Evolutionary conservation across 169 alveolate species (phyloP), one percentile per base, ranked within the genome.

Genomic region (Amoebophrya sp.): DNA sequence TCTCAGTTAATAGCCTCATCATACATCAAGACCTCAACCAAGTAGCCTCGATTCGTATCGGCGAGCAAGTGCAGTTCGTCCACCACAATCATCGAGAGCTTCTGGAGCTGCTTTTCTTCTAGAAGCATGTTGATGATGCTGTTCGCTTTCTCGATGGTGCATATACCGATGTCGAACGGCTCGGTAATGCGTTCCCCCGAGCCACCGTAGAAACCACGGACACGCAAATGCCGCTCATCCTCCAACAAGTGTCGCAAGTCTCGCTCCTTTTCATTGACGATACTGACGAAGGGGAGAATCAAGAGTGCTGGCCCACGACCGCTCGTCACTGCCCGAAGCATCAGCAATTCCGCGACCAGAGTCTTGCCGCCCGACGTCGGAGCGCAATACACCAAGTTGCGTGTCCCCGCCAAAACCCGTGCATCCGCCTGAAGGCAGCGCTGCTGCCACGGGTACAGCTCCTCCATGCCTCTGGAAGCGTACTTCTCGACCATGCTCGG

Each of bases 301-400:
- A 95, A 92, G 0, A 95, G n/a, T 3, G 96, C 96, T 10, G 92
- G 92, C 40, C 94, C 89, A 47, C 94, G 92, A 38, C 53, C 47
- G 53, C 53, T 38, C 36, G 91, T 29, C 3, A 89, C 76, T 39
- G 76, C 76, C 10, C 91, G 93, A 24, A 94, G 91, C 96, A 95
- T 93, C 41, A 95, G 38, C n/a, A 95, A 53, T 53, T 95, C 97
- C 47, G 95, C 91, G 12, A 95, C 96, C 40, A 95, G 54, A n/a
- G 96, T 93, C 53, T 95, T 95, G 3, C 97, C 97, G 23, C 96
- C 96, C 90, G 96, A 93, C 34, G 97, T 95, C 33, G 97, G 97
- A 24, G 96, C 96, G 6, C 96, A 95, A 89, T 95, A 95, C 34
- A 95, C 94, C 34, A 95, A 90, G 47, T 95, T 95, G 10, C 91